A percentile compares a stretch with the other conserved stretches of the same genome.
phyloP scores from a whole-genome alignment of 352 stramenopile species.

The Aphanomyces euteiches region DNA sequence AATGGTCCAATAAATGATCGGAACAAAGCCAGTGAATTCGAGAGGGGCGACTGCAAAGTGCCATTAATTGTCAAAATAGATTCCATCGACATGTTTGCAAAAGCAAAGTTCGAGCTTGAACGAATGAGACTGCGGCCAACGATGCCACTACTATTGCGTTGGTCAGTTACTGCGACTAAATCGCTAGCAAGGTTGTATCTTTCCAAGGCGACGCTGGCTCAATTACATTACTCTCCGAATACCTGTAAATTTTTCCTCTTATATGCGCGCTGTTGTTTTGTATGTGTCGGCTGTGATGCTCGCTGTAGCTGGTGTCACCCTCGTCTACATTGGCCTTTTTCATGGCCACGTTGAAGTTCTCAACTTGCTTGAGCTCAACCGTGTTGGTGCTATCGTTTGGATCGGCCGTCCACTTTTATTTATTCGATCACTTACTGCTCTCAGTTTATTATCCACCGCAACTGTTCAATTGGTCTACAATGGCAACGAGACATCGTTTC shows the following conservation, averaged over 20 bases:
- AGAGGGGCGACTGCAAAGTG: not conserved
- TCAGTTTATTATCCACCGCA: not conserved
- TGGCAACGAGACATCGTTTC: not conserved
- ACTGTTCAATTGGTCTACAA: not conserved
- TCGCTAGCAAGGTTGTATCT: constrained; percentile 6
- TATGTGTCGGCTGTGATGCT: not conserved
- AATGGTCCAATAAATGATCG: not conserved
- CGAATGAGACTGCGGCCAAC: not conserved
- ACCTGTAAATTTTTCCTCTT: constrained; percentile 6
- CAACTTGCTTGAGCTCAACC: constrained; percentile 8
- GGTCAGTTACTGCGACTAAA: not conserved
- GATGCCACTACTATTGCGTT: not conserved
- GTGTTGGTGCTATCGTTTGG: constrained; percentile 18
- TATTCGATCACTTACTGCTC: not conserved
- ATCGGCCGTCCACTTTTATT: constrained; percentile 11
- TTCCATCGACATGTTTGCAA: not conserved
- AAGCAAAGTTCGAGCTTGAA: constrained; percentile 1
- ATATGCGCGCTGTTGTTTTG: not conserved
- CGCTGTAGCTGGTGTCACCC: not conserved
- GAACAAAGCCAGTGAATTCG: not conserved
- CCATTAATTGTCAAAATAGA: not conserved
- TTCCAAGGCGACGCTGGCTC: constrained; percentile 4
- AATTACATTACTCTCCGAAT: not conserved
- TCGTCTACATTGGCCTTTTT: not conserved
- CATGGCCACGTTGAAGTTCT: not conserved